Evolutionary conservation across 305 asterid genomes (phyloP).

Genomic region (Coffea humblotiana): DNA sequence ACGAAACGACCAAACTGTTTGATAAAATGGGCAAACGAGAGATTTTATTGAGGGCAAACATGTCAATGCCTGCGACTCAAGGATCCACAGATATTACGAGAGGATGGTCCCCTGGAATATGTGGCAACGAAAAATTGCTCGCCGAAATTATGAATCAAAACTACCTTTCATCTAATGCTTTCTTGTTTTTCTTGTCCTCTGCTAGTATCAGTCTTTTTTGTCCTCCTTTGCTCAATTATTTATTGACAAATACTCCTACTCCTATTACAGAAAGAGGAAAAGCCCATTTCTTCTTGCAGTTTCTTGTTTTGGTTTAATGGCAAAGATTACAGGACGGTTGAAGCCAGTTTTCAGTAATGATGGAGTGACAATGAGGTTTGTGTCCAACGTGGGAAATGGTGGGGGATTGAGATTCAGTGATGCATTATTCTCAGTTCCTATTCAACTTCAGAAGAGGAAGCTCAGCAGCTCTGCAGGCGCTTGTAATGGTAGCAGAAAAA

Average conservation of each 20-base stretch:
- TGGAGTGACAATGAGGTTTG: slow-evolving; percentile 35
- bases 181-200: slow-evolving; percentile 2
- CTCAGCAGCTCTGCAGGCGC: slow-evolving; percentile 23
- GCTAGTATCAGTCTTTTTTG: not conserved
- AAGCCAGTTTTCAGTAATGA: slow-evolving; percentile 38
- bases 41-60: slow-evolving; percentile 27
- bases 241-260: not conserved
- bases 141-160: slow-evolving; percentile 14
- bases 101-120: slow-evolving; percentile 16
- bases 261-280: not conserved
- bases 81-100: slow-evolving; percentile 22
- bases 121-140: slow-evolving; percentile 38
- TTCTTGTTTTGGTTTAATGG: slow-evolving; percentile 28
- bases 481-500: slow-evolving; percentile 27
- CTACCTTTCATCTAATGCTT: not conserved
- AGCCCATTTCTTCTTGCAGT: not conserved
- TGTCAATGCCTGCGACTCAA: slow-evolving; percentile 14
- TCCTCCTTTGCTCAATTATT: not conserved
- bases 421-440: slow-evolving; percentile 28
- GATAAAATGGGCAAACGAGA: no score
- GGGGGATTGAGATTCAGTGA: slow-evolving; percentile 26
- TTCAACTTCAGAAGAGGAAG: slow-evolving; percentile 36
- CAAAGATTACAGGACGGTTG: slow-evolving; percentile 47
- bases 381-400: slow-evolving; percentile 16
- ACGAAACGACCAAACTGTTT: no score